Conservation (phyloP, 805 yeast species). For the Lipomyces kockii region DNA sequence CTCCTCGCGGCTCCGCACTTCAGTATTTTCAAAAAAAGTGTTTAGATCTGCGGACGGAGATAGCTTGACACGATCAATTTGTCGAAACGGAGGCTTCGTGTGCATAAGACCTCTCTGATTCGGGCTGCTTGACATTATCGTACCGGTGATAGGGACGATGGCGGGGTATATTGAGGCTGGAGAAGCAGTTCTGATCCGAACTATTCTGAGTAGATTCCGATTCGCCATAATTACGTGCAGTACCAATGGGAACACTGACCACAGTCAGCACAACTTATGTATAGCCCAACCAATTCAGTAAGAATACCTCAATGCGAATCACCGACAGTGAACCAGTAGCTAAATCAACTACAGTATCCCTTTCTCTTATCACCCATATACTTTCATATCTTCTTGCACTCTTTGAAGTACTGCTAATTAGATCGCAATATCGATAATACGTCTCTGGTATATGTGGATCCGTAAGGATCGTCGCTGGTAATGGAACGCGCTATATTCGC, state of each 20-base stretch:
- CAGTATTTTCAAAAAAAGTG: not conserved
- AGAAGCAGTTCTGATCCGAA: not conserved
- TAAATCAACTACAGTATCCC: not conserved
- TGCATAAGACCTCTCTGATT: not conserved
- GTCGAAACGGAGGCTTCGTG: not conserved
- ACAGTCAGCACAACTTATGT: not conserved
- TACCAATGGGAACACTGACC: not conserved
- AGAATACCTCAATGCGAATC: not conserved
- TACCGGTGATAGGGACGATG: not conserved
- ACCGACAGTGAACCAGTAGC: not conserved
- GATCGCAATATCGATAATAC: not conserved
- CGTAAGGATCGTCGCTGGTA: not conserved
- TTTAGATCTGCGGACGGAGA: not conserved
- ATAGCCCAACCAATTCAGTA: not conserved
- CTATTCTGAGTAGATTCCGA: not conserved
- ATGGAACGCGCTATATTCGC: not conserved
- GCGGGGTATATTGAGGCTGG: not conserved
- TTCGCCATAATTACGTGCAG: not conserved
- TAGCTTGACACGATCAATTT: not conserved
- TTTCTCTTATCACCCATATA: too few species aligned
- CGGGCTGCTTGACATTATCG: not conserved
- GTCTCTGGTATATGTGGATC: not conserved
- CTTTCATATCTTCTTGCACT: not conserved
- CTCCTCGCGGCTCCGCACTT: not conserved
- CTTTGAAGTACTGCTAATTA: not conserved